Conservation (phyloP, 1,284 basidiomycete species). For the Omphalotus olearius region DNA sequence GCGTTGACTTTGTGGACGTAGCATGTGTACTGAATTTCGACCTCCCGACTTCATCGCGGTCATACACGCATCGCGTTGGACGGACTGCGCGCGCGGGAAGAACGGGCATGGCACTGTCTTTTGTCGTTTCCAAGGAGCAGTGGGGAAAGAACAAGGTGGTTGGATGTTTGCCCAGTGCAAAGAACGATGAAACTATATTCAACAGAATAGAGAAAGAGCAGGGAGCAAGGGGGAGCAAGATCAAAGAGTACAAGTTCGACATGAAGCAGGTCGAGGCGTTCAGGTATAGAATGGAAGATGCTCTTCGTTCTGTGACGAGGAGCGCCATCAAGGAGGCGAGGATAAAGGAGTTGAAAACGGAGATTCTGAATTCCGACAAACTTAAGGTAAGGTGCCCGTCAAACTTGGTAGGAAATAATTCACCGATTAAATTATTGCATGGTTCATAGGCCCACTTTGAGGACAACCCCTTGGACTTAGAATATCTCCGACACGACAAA, state of each 20-base stretch:
- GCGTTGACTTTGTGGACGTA: conserved; percentile 96
- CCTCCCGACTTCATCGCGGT: conserved; percentile 81
- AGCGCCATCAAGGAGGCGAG: conserved; percentile 88
- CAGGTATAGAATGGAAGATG: conserved; percentile 97
- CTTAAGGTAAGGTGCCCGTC: conserved; percentile 64
- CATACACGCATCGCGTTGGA: conserved; percentile 96
- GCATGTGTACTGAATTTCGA: conserved; percentile 99
- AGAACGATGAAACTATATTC: conserved; percentile 78
- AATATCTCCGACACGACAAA: conserved; percentile 93
- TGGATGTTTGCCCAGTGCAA: conserved; percentile 62
- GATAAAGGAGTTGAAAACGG: conserved; percentile 90
- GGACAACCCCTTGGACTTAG: conserved; percentile 93
- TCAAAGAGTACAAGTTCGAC: conserved; percentile 93
- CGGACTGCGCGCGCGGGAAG: conserved; percentile 95
- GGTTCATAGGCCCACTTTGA: conserved; percentile 86
- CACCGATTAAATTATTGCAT: not conserved
- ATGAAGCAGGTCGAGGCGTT: conserved; percentile 97
- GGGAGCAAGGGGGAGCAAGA: conserved; percentile 65
- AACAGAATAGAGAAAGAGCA: conserved; percentile 74
- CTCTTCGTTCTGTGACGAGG: conserved; percentile 83
- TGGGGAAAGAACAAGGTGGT: conserved; percentile 80
- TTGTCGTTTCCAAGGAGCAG: conserved; percentile 74
- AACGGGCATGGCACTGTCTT: conserved; percentile 90
- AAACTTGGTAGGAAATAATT: no score
- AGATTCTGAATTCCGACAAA: conserved; percentile 94